Conservation (phyloP, 257 asterid species). For the Solanum gracilifrons region DNA sequence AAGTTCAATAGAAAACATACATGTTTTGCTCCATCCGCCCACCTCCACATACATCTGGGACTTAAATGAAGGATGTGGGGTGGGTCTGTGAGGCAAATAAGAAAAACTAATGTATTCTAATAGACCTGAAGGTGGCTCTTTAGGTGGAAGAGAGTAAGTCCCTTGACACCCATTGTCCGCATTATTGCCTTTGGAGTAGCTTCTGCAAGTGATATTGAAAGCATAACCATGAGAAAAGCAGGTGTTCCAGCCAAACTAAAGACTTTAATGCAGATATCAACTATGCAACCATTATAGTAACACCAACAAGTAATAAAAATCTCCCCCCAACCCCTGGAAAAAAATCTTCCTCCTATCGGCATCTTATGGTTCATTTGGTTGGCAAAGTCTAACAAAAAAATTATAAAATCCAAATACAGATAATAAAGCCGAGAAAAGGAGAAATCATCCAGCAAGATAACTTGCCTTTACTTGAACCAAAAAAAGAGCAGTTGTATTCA, state of each 20-base stretch:
- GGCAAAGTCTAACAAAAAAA: background rate
- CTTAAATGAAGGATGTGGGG: background rate
- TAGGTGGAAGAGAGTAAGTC: constrained; percentile 75
- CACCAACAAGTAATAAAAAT: background rate
- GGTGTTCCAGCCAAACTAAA: background rate
- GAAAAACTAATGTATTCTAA: background rate
- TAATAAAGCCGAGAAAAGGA: background rate
- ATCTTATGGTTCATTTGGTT: background rate
- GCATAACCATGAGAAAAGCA: background rate
- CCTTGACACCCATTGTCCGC: constrained; percentile 92
- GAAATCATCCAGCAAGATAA: background rate
- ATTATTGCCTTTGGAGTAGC: constrained; percentile 85
- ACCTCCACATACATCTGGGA: background rate
- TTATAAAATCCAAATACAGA: background rate
- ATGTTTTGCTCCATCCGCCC: background rate
- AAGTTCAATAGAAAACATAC: background rate
- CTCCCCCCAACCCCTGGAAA: background rate
- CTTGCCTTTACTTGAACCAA: background rate
- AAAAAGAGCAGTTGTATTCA: background rate
- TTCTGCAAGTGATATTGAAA: constrained; percentile 34
- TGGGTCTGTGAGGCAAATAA: background rate
- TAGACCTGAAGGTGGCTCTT: constrained; percentile 83
- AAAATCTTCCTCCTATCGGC: background rate
- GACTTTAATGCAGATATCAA: background rate
- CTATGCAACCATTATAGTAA: background rate